Conservation (phyloP, 371 early-diverging fungal genomes). For the Rhizopus arrhizus region DNA sequence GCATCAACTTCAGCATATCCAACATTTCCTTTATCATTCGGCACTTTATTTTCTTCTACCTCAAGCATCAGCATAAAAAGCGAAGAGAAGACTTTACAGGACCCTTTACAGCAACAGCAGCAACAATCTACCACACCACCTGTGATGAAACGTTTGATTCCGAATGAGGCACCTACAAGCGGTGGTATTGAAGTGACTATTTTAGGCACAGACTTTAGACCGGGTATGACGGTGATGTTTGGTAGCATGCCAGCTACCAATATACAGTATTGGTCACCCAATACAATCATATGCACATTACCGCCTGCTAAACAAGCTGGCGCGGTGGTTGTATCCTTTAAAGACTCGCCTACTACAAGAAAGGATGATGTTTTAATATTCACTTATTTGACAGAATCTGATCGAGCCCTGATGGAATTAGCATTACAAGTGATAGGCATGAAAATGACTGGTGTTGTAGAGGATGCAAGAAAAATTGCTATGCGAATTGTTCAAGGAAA, state of each 20-base stretch:
- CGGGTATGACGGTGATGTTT: conserved; percentile 65
- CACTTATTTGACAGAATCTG: conserved; percentile 72
- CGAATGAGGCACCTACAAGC: conserved; percentile 77
- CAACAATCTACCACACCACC: conserved; percentile 18
- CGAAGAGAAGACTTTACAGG: neutral
- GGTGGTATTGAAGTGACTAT: conserved; percentile 88
- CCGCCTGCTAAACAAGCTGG: conserved; percentile 80
- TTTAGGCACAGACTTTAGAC: conserved; percentile 76
- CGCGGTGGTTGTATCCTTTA: conserved; percentile 78
- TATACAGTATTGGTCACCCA: conserved; percentile 73
- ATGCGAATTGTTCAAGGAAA: conserved; percentile 72
- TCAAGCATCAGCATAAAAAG: neutral
- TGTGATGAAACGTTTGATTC: conserved; percentile 64
- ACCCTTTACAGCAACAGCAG: conserved; percentile 8
- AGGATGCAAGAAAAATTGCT: conserved; percentile 75
- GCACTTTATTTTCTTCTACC: neutral
- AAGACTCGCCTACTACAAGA: conserved; percentile 55
- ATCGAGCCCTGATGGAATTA: conserved; percentile 85
- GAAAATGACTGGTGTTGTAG: conserved; percentile 78
- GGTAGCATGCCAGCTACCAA: conserved; percentile 60
- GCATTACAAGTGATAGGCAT: conserved; percentile 87
- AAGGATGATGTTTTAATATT: conserved; percentile 60
- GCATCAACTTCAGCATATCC: neutral
- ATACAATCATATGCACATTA: conserved; percentile 79
- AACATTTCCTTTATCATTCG: neutral